Percentiles rank a stretch among this genome's conserved stretches.
Conservation (phyloP, 148 eudicot genomes). For the Chenopodium quinoa region DNA sequence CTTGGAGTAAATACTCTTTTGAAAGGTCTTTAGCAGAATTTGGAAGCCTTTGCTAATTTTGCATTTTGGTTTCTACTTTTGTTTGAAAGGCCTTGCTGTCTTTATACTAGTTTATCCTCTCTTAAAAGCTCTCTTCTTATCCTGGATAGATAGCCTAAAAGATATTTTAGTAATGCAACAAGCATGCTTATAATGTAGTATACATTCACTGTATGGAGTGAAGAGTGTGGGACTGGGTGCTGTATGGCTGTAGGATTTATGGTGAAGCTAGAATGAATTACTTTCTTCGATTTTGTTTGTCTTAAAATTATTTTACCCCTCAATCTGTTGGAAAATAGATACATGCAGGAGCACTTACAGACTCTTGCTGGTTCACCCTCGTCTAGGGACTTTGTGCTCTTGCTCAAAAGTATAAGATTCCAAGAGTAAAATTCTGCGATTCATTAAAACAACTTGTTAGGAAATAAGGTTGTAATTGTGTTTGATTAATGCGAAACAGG, state of each 20-base stretch:
- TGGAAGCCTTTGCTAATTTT: not conserved
- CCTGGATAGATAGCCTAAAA: not conserved
- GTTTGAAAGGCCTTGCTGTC: not conserved
- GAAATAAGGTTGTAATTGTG: too few relatives aligned
- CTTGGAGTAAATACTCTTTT: not conserved
- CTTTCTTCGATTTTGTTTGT: not conserved
- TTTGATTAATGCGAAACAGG: too few relatives aligned
- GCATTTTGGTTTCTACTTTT: not conserved
- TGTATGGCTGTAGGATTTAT: not conserved
- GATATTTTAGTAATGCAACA: not conserved
- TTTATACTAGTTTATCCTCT: not conserved
- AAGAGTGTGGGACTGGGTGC: not conserved
- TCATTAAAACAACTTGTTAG: not conserved
- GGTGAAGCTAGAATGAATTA: not conserved
- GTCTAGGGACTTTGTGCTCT: too few relatives aligned
- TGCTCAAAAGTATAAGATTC: too few relatives aligned
- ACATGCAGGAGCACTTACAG: not conserved
- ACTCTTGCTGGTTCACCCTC: too few relatives aligned
- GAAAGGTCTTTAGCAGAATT: too few relatives aligned
- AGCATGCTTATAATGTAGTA: not conserved
- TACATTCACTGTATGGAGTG: not conserved
- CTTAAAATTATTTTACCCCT: too few relatives aligned
- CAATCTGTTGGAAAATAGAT: not conserved
- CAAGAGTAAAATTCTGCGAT: not conserved
- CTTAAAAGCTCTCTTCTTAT: not conserved